Conservation (phyloP, 2,329 filamentous ascomycete genomes). For the Trichophyton benhamiae region DNA sequence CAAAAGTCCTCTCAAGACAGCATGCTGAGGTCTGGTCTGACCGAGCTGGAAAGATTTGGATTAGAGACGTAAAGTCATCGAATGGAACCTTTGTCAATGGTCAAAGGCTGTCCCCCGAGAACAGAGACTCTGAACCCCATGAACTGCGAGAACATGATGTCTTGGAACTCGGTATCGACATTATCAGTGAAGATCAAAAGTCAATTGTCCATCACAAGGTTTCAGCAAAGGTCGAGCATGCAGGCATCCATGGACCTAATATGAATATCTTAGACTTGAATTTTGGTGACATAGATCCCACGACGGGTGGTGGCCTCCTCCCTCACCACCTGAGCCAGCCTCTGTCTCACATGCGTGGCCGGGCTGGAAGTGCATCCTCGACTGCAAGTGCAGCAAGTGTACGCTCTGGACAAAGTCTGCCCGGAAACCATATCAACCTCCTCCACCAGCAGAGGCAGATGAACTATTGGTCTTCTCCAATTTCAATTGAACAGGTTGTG, state of each 20-base stretch:
- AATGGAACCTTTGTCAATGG: conserved; percentile 98
- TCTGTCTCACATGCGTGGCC: conserved; percentile 53
- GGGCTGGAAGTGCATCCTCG: conserved; percentile 55
- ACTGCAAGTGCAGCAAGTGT: conserved; percentile 53
- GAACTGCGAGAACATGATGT: conserved; percentile 86
- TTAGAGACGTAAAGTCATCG: conserved; percentile 93
- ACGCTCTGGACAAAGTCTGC: conserved; percentile 42
- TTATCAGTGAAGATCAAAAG: conserved; percentile 96
- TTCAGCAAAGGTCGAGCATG: conserved; percentile 89
- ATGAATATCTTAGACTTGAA: conserved; percentile 71
- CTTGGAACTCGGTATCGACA: conserved; percentile 91
- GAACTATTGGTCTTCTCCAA: conserved; percentile 75
- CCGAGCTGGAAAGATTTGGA: conserved; percentile 77
- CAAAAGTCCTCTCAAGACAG: conserved; percentile 89
- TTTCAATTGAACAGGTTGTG: conserved; percentile 89
- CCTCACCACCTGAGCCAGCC: conserved; percentile 55
- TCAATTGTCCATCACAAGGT: conserved; percentile 98
- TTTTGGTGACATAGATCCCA: conserved; percentile 79
- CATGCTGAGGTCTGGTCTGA: conserved; percentile 94
- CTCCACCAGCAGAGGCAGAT: conserved; percentile 61
- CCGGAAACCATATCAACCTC: conserved; percentile 41
- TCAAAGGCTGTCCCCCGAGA: conserved; percentile 77
- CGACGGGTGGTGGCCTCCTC: conserved; percentile 59
- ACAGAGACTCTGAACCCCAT: conserved; percentile 89
- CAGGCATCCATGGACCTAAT: conserved; percentile 60